Base-by-base conservation (phyloP, 1,284 basidiomycete species). In the Malassezia obtusa region DNA sequence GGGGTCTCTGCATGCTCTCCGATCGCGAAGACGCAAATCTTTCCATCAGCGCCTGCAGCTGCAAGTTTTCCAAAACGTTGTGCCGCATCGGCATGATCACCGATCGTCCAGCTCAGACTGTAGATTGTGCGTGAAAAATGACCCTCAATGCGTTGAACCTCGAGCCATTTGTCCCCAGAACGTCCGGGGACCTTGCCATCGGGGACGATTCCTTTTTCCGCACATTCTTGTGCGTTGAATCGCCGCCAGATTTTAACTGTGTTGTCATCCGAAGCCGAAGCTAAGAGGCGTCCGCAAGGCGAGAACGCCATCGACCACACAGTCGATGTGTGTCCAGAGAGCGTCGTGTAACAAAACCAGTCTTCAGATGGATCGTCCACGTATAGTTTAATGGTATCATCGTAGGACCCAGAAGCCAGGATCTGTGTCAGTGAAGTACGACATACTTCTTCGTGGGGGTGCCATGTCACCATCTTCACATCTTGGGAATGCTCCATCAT, bases 401-500 rank as follows among this genome's bases (percentile, higher is more conserved):
- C 94, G 76, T 98, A 99, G 0, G 90, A 95, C 9, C 84, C 89
- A 4, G 90, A 95, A 10, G 92, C 94, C 49, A 99, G 84, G 52
- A 96, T 86, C 56, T 56, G 30, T 64, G 57, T 67, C 76, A n/a
- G 24, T 10, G 2, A 22, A 28, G 21, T 17, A 10, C 28, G n/a
- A 52, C 50, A 21, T 68, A 89, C 87, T 82, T 96, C 92, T 77
- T 96, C 89, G 8, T 78, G 80, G 3, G 94, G 92, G 77, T 96
- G 90, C 89, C 91, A 99, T 8, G 85, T 81, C 10, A 98, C 84
- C 51, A 80, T 85, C 76, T 99, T 99, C 60, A 99, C 91, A 70
- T 99, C 94, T 75, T 96, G 92, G 1, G 81, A 81, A 70, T 99
- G 94, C 65, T 96, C 90, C 89, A 98, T 96, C 67, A 95, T 78